Evolutionary conservation across 495 filamentous ascomycete species (phyloP), one percentile per base, ranked within the genome.

Genomic region (Trichoderma orchidacearum): DNA sequence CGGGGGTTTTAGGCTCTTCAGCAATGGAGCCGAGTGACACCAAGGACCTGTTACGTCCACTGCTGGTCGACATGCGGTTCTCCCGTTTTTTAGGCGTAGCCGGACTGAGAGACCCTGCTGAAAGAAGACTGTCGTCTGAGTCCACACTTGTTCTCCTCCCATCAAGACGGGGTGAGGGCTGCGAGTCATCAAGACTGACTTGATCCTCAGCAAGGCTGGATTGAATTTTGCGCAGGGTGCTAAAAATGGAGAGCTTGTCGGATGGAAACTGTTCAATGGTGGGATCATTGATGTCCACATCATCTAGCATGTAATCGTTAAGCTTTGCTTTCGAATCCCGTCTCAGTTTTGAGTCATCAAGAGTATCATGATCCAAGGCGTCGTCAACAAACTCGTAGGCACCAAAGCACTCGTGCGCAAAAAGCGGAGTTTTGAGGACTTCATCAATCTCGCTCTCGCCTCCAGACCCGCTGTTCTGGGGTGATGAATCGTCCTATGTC

Each of bases 231-330:
- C 70, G 65, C 30, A 82, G 62, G 1, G 71, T 64, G 45, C 72
- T 68, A 7, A 80, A 56, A 41, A 80, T 79, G 7, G 68, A 70
- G 7, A 68, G 63, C 6, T 74, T 68, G 56, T 73, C 68, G 2
- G 70, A 75, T 0, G 79, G 79, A 63, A 82, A 80, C 6, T 56
- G 63, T 57, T 78, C 76, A 29, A 81, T 50, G 0, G 66, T 68
- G n/a, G 76, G 78, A 60, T 82, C 73, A 50, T 78, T 70, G 27
- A 72, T 58, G 57, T 80, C 74, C 23, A 68, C 48, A 32, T 66
- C 54, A 9, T 65, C 60, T 1, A 51, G 21, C 23, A 63, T 63
- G 30, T 58, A 27, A 7, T 62, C 61, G 5, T 59, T 45, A 17
- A 34, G 25, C 50, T n/a, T 54, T 30, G 30, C 32, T 23, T 38